Conservation (phyloP, 2,329 filamentous ascomycete species). For the Colletotrichum graminicola region DNA sequence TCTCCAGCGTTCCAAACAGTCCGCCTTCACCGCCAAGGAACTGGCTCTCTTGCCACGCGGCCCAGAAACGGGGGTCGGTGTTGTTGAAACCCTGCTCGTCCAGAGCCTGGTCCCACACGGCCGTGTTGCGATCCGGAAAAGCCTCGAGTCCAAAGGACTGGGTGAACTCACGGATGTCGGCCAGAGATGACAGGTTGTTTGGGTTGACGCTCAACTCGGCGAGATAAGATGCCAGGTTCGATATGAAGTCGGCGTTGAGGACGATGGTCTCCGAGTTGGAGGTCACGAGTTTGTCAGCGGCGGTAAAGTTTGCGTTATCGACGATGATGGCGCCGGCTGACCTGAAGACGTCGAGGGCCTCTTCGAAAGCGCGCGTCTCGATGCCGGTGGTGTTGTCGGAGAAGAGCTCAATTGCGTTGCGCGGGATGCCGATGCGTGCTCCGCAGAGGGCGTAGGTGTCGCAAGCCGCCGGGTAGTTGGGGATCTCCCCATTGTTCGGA, state of each 20-base stretch:
- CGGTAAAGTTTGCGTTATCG: slow-evolving; percentile 61
- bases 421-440: slow-evolving; percentile 72
- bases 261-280: slow-evolving; percentile 52
- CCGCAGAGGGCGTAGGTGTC: slow-evolving; percentile 65
- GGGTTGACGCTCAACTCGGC: slow-evolving; percentile 69
- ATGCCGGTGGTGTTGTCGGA: slow-evolving; percentile 39
- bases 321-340: slow-evolving; percentile 71
- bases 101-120: slow-evolving; percentile 66
- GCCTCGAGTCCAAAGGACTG: slow-evolving; percentile 64
- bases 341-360: slow-evolving; percentile 62
- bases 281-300: slow-evolving; percentile 46
- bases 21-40: slow-evolving; percentile 70
- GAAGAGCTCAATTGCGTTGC: slow-evolving; percentile 64
- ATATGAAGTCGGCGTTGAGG: slow-evolving; percentile 70
- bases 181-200: slow-evolving; percentile 62
- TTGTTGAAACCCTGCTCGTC: slow-evolving; percentile 64
- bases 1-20: slow-evolving; percentile 68
- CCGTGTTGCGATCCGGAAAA: slow-evolving; percentile 72
- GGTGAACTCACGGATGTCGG: slow-evolving; percentile 67
- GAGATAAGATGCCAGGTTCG: slow-evolving; percentile 69
- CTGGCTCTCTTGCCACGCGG: slow-evolving; percentile 64
- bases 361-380: slow-evolving; percentile 63
- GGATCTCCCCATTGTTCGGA: slow-evolving; percentile 66
- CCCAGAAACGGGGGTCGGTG: slow-evolving; percentile 68
- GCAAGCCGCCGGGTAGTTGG: slow-evolving; percentile 71